Base-by-base conservation (phyloP, 2,329 filamentous ascomycete species). In the Monosporascus sp. region DNA sequence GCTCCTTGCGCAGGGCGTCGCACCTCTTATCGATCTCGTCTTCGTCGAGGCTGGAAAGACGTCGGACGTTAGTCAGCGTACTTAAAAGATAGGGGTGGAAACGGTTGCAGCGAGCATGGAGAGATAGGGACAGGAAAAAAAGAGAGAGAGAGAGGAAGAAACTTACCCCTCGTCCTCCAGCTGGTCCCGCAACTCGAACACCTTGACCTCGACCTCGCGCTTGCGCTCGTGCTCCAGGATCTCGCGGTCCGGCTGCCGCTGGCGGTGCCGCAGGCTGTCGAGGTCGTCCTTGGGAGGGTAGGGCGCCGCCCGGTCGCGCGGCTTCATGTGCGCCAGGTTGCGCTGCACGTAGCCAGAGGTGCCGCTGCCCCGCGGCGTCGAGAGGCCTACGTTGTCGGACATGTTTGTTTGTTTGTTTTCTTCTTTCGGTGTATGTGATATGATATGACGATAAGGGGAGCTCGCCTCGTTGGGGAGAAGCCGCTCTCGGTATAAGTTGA, bases 341-440 rank as follows among this genome's bases (percentile, higher is more conserved):
- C 91, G 90, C 74, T 97, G 93, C 52, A 99, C 93, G 70, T 97
- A 97, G 68, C 94, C 94, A 1, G 93, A 97, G 53, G 94, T 99
- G 47, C 94, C 94, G 68, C 89, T 96, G 61, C 94, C 94, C 65
- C 94, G 87, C 3, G 94, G 94, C 5, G 94, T 99, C 53, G 88
- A 85, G 64, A 99, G 90, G 53, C 94, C 95, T 66, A 99, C 94
- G 75, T 99, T 99, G 60, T 94, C 91, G 55, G 92, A 94, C 94
- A 97, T 97, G 62, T 36, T 65, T 51, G 14, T 17, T 65, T 51
- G 14, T 17, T 6, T 31, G 48, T 17, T 15, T 42, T 6, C 50
- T 46, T 45, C 4, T 34, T 14, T 34, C 5, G 3, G 31, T 34
- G 31, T 14, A 34, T 5, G 31, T 34, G 11, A 34, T 34, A 4